Conservation (phyloP, 345 rosid genomes). For the Eucalyptus pauciflora region DNA sequence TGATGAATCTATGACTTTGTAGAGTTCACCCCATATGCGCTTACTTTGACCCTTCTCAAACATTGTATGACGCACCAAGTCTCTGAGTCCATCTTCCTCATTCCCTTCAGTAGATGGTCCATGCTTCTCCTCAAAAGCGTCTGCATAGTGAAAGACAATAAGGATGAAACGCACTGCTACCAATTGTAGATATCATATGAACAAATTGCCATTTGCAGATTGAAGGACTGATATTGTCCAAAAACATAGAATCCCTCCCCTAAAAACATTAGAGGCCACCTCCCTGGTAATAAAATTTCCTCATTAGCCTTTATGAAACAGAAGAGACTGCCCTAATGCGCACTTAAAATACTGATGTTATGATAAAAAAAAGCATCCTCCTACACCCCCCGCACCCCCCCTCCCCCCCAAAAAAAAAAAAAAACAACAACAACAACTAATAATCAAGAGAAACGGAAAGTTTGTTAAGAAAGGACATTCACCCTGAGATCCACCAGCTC, state of each 20-base stretch:
- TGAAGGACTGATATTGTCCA: not conserved
- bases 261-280: not conserved
- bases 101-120: slow-evolving; percentile 35
- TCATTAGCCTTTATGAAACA: not conserved
- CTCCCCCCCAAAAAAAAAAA: not conserved
- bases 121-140: slow-evolving; percentile 51
- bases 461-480: not conserved
- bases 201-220: not conserved
- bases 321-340: not conserved
- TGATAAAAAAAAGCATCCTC: not conserved
- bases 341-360: not conserved
- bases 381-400: too few species aligned
- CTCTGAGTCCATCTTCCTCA: slow-evolving; percentile 78
- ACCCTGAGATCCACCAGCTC: slow-evolving; percentile 88
- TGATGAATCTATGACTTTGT: slow-evolving; percentile 94
- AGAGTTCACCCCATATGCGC: slow-evolving; percentile 98
- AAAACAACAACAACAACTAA: not conserved
- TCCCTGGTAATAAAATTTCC: not conserved
- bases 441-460: not conserved
- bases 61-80: slow-evolving; percentile 88
- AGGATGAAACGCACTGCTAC: not conserved
- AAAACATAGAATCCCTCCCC: not conserved
- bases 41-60: slow-evolving; percentile 99
- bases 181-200: not conserved
- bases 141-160: slow-evolving; percentile 10